These are phyloP conservation scores for Maudiozyma pseudohumilis DNA, from an alignment of 805 yeast genomes.

Conservation along the genomic window DNA sequence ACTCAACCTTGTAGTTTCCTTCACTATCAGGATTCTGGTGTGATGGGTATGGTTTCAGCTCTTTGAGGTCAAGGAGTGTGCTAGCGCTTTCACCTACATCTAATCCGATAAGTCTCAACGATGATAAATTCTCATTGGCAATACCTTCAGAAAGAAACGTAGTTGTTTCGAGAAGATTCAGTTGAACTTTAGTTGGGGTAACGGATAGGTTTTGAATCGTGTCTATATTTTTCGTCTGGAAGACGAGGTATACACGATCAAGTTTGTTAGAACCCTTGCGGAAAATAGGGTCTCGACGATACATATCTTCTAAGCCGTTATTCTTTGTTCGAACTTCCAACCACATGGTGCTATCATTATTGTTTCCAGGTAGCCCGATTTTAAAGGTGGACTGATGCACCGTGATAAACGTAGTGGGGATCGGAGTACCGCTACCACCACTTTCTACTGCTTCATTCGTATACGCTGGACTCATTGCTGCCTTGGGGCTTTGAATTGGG, in stretches of 20 bases:
- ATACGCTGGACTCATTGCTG: background rate
- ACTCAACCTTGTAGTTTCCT: constrained; percentile 9
- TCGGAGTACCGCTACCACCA: too few species aligned
- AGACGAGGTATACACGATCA: constrained; percentile 14
- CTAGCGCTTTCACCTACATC: constrained; percentile 2
- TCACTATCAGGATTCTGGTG: background rate
- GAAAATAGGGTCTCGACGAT: constrained; percentile 20
- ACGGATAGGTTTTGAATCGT: constrained; percentile 7
- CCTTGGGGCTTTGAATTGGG: background rate
- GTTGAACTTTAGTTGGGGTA: constrained; percentile 14
- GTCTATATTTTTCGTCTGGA: constrained; percentile 7
- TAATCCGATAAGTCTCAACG: constrained; percentile 18
- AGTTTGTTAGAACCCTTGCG: constrained; percentile 17
- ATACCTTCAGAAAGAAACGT: constrained; percentile 24
- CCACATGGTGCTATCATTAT: constrained; percentile 13
- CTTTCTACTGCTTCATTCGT: background rate
- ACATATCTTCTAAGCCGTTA: constrained; percentile 13
- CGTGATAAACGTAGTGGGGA: background rate
- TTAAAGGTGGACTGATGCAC: constrained; percentile 12
- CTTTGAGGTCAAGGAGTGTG: constrained; percentile 3
- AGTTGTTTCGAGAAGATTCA: constrained; percentile 22
- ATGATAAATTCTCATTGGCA: constrained; percentile 23
- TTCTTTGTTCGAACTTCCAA: constrained; percentile 17
- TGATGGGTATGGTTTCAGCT: constrained; percentile 3
- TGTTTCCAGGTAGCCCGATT: constrained; percentile 15